phyloP scores from a whole-genome alignment of 192 early-diverging fungal genomes.

The Gamsiella multidivaricata region DNA sequence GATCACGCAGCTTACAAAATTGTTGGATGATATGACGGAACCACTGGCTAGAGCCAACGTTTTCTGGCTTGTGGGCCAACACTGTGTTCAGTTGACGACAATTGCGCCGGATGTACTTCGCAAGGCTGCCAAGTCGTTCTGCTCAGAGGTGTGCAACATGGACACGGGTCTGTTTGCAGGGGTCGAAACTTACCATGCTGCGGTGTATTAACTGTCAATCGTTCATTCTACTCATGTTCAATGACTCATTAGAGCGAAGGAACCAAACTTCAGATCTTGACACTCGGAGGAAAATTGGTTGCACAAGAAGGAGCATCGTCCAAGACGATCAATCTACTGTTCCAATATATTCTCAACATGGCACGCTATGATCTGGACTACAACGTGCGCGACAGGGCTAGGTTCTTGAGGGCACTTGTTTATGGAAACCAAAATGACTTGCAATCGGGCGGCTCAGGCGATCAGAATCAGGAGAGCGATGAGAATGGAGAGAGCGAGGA shows the following conservation, averaged over 20 bases:
- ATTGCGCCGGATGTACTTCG: slow-evolving; percentile 88
- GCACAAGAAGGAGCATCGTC: slow-evolving; percentile 52
- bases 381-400: slow-evolving; percentile 90
- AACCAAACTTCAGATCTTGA: slow-evolving; percentile 87
- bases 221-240: no score
- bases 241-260: slow-evolving; percentile 68
- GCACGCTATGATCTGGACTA: slow-evolving; percentile 91
- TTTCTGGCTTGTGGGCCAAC: slow-evolving; percentile 88
- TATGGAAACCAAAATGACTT: slow-evolving; percentile 24
- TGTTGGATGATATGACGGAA: slow-evolving; percentile 71
- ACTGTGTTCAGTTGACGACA: slow-evolving; percentile 69
- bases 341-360: slow-evolving; percentile 84
- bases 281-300: slow-evolving; percentile 79
- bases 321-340: slow-evolving; percentile 59
- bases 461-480: slow-evolving; percentile 2
- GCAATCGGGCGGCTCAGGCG: not conserved
- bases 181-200: no score
- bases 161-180: not conserved
- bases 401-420: slow-evolving; percentile 75
- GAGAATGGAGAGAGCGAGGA: not conserved
- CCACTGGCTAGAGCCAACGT: slow-evolving; percentile 86
- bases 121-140: slow-evolving; percentile 71
- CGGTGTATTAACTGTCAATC: no score
- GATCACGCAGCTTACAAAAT: slow-evolving; percentile 68
- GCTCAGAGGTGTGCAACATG: slow-evolving; percentile 52